These are phyloP conservation scores for Penicillium coprophilum DNA, from an alignment of 495 filamentous ascomycete species.

Conservation along the genomic window DNA sequence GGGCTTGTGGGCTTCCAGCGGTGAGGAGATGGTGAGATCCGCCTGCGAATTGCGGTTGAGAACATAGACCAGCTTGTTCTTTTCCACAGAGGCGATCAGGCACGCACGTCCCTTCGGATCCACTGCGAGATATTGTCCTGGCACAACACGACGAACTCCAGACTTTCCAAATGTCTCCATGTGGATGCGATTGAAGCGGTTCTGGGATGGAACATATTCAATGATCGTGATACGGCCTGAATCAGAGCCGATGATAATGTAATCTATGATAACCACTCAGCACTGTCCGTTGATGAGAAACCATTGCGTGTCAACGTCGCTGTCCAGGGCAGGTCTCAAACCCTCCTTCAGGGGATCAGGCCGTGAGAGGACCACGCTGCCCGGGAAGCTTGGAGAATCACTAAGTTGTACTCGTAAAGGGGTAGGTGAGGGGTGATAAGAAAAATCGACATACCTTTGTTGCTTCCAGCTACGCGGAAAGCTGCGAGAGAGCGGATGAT, in stretches of 20 bases:
- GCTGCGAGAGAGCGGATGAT: slow-evolving; percentile 86
- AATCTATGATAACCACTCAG: slow-evolving; percentile 74
- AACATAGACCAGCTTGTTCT: slow-evolving; percentile 99
- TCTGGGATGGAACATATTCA: slow-evolving; percentile 85
- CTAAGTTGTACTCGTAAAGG: slow-evolving; percentile 71
- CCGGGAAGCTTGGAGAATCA: slow-evolving; percentile 81
- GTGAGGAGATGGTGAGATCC: slow-evolving; percentile 93
- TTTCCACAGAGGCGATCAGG: slow-evolving; percentile 90
- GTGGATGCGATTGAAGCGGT: slow-evolving; percentile 85
- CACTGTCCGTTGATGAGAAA: slow-evolving; percentile 41
- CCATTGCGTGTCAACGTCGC: slow-evolving; percentile 37
- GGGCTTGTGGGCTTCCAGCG: slow-evolving; percentile 95
- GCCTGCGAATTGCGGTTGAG: slow-evolving; percentile 93
- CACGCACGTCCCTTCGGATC: slow-evolving; percentile 96
- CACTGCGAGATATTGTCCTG: slow-evolving; percentile 89
- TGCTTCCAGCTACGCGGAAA: slow-evolving; percentile 88
- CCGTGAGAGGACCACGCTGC: slow-evolving; percentile 48
- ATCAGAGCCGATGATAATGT: slow-evolving; percentile 92
- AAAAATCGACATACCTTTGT: slow-evolving; percentile 77
- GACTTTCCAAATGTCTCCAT: slow-evolving; percentile 98
- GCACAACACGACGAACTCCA: slow-evolving; percentile 89
- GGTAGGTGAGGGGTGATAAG: slow-evolving; percentile 37
- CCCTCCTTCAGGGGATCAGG: slow-evolving; percentile 31
- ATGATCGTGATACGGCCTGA: slow-evolving; percentile 92
- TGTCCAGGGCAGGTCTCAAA: slow-evolving; percentile 45